Base-by-base conservation (phyloP, 257 asterid genomes). In the Anisodus tanguticus region DNA sequence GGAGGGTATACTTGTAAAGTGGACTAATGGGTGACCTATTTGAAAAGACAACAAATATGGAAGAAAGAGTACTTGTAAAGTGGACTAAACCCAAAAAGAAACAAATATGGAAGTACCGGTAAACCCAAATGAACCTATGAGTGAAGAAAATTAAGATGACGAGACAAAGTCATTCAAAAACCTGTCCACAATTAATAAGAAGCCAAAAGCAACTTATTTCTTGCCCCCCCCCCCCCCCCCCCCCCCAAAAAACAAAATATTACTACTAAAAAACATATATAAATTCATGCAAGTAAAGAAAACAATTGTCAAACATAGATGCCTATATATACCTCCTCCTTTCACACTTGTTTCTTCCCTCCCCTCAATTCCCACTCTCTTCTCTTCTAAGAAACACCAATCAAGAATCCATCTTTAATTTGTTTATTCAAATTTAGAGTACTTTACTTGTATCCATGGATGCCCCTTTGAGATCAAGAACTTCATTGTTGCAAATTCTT, bases 261-360 rank as follows among this genome's bases (percentile, higher is more conserved):
- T 83, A 81, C 84, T 39, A 41, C 22, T 59, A 66, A 45, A 83
- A 15, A 72, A 86, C 67, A 17, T 79, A 66, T 55, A 53, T 51
- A 78, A 80, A 82, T 54, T 81, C 90, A 82, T 82, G 68, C 90
- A 89, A 89, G 90, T 47, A 87, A 89, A 85, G 89, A 81, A 89
- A 89, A 79, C 87, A 79, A 87, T 89, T 89, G 90, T n/a, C 80
- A 84, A 81, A 17, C 19, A 82, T 9, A 13, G 37, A 15, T 54
- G 59, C 72, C 83, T 87, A 83, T 87, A 83, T 66, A 83, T 39
- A 3, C 26, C 26, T 22, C 58, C 66, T 63, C 67, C 22, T 55
- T 71, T 89, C 41, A 70, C 63, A 45, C 49, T 26, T 55, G 86
- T 43, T 87, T 43, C 70, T 26, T 47, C 63, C 83, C 81, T 81